These are phyloP conservation scores for Dioscorea zingiberensis DNA, from an alignment of 106 monocot genomes.

Conservation along the genomic window DNA sequence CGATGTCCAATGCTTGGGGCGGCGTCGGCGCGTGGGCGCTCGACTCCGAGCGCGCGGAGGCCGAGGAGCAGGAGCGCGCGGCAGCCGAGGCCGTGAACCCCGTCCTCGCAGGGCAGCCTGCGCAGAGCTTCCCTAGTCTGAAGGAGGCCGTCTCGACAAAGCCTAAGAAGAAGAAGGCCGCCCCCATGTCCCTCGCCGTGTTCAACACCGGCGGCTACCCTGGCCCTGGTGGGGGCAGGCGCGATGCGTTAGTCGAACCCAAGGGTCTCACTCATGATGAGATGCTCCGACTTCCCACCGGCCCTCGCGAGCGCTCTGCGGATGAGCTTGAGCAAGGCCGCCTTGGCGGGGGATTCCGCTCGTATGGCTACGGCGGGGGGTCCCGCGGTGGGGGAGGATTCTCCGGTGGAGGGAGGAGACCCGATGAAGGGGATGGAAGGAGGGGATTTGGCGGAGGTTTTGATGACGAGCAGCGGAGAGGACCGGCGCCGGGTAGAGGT, in stretches of 20 bases:
- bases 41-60: slow-evolving; percentile 85
- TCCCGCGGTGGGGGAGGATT: slow-evolving; percentile 9
- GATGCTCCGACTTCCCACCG: slow-evolving; percentile 70
- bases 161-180: slow-evolving; percentile 81
- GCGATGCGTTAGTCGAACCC: slow-evolving; percentile 13
- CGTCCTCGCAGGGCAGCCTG: background rate
- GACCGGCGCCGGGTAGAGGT: slow-evolving; percentile 9
- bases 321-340: slow-evolving; percentile 73
- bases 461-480: slow-evolving; percentile 52
- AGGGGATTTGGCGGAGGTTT: slow-evolving; percentile 37
- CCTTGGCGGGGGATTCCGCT: slow-evolving; percentile 66
- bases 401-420: slow-evolving; percentile 4
- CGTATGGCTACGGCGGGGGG: slow-evolving; percentile 29
- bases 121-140: slow-evolving; percentile 70
- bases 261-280: slow-evolving; percentile 62
- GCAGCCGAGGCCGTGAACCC: slow-evolving; percentile 4
- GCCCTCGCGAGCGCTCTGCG: slow-evolving; percentile 63
- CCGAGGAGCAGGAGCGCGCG: slow-evolving; percentile 42
- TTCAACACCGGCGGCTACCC: slow-evolving; percentile 37
- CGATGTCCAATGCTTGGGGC: slow-evolving; percentile 81
- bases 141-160: slow-evolving; percentile 53
- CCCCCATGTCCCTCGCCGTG: slow-evolving; percentile 51
- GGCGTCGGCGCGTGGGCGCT: slow-evolving; percentile 83
- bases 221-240: slow-evolving; percentile 22
- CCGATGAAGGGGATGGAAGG: slow-evolving; percentile 16